Conservation (phyloP, 148 eudicot genomes). For the Cornus controversa region DNA sequence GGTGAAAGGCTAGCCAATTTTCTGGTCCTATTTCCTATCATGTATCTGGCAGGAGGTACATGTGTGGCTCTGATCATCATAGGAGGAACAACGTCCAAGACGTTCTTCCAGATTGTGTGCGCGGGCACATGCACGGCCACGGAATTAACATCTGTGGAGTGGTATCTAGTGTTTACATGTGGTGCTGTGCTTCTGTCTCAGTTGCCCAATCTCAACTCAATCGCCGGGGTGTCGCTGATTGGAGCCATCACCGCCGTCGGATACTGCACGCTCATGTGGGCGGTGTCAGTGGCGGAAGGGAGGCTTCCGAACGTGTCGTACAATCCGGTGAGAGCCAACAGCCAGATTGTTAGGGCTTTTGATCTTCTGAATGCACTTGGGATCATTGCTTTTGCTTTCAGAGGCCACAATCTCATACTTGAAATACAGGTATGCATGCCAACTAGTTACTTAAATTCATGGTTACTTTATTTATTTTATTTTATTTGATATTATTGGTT, state of each 20-base stretch:
- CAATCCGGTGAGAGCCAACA: slow-evolving; percentile 22
- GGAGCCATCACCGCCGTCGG: slow-evolving; percentile 46
- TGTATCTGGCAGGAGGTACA: slow-evolving; percentile 43
- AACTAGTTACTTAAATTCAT: too few species aligned
- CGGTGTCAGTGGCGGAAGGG: slow-evolving; percentile 33
- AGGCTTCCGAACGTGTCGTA: slow-evolving; percentile 35
- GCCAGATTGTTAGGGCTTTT: slow-evolving; percentile 19
- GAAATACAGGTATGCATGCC: slow-evolving; percentile 28
- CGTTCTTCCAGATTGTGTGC: slow-evolving; percentile 30
- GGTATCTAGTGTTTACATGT: slow-evolving; percentile 47
- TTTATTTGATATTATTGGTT: too few species aligned
- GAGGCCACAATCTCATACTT: slow-evolving; percentile 37
- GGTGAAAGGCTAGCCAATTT: slow-evolving; percentile 35
- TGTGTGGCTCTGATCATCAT: slow-evolving; percentile 37
- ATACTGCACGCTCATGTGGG: slow-evolving; percentile 38
- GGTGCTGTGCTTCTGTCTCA: slow-evolving; percentile 40
- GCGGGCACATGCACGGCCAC: slow-evolving; percentile 29
- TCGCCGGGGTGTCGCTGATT: slow-evolving; percentile 48
- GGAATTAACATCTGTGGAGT: slow-evolving; percentile 35
- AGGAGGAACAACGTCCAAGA: slow-evolving; percentile 37
- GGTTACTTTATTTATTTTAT: too few species aligned
- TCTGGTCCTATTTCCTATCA: slow-evolving; percentile 32
- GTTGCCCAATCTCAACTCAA: slow-evolving; percentile 47
- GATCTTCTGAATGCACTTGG: slow-evolving; percentile 24
- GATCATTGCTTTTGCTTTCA: slow-evolving; percentile 25